A percentile compares a stretch with the other conserved stretches of the same genome.
These are phyloP conservation scores for Cercophora samala DNA, from an alignment of 495 filamentous ascomycete species.

Conservation along the genomic window DNA sequence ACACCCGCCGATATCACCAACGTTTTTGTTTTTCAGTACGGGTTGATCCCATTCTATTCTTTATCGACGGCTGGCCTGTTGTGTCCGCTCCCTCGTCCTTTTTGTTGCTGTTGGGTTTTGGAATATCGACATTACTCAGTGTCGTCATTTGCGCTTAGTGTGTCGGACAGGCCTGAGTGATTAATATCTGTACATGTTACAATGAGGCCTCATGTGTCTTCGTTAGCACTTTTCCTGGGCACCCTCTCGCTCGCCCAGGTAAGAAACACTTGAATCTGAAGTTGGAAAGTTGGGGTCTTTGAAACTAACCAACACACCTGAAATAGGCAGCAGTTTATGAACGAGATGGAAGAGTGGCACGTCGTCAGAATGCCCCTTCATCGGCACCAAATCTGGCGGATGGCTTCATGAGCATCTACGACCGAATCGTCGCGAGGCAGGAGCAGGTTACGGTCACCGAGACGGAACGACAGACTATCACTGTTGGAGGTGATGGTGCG, in stretches of 20 bases:
- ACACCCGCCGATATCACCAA: neutral
- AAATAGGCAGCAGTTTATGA: constrained; percentile 37
- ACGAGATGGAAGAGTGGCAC: constrained; percentile 25
- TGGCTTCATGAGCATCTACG: constrained; percentile 19
- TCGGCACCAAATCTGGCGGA: constrained; percentile 11
- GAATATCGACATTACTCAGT: neutral
- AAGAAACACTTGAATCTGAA: constrained; percentile 18
- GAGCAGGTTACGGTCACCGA: constrained; percentile 37
- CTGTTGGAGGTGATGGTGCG: constrained; percentile 28
- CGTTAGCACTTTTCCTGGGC: constrained; percentile 36
- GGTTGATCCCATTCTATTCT: constrained; percentile 31
- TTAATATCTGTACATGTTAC: constrained; percentile 20
- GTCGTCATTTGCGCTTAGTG: constrained; percentile 7
- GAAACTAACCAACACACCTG: constrained; percentile 2
- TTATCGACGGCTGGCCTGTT: constrained; percentile 40
- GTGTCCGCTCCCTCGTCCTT: constrained; percentile 15
- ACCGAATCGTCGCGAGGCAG: constrained; percentile 21
- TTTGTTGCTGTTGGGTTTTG: neutral
- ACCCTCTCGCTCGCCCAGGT: constrained; percentile 42
- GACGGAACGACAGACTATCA: constrained; percentile 36
- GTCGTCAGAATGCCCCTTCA: constrained; percentile 14
- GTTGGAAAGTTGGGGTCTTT: neutral
- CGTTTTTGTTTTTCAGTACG: constrained; percentile 8
- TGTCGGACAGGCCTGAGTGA: constrained; percentile 1
- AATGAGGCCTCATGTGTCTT: constrained; percentile 39